A percentile compares a stretch with the other conserved stretches of the same genome.
phyloP scores from a whole-genome alignment of 352 stramenopile genomes.

The Elongisporangium undulatum region DNA sequence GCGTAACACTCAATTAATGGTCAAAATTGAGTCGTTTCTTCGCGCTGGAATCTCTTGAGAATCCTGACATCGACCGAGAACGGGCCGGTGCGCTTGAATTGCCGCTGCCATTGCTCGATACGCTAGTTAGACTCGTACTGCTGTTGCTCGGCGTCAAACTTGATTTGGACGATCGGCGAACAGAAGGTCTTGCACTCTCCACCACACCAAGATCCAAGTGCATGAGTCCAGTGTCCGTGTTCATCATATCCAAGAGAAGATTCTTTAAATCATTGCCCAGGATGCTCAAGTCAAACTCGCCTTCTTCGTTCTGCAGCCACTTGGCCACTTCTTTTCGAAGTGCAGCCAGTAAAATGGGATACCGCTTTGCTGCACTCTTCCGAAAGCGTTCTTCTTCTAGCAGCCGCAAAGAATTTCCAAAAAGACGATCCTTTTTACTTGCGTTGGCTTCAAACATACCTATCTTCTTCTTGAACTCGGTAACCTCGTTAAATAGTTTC shows the following conservation, averaged over 20 bases:
- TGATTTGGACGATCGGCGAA: slow-evolving; percentile 26
- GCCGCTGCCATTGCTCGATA: slow-evolving; percentile 6
- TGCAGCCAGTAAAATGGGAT: slow-evolving; percentile 39
- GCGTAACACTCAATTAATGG: slow-evolving; percentile 9
- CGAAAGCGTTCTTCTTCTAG: slow-evolving; percentile 78
- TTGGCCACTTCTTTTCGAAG: slow-evolving; percentile 69
- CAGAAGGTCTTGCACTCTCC: slow-evolving; percentile 23
- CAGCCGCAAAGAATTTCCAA: slow-evolving; percentile 65
- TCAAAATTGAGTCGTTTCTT: slow-evolving; percentile 30
- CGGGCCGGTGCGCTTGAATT: slow-evolving; percentile 18
- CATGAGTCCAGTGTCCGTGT: slow-evolving; percentile 79
- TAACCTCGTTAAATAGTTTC: slow-evolving; percentile 63
- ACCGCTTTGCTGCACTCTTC: slow-evolving; percentile 67
- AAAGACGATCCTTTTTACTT: slow-evolving; percentile 68
- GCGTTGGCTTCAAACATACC: slow-evolving; percentile 63
- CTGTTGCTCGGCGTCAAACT: slow-evolving; percentile 20
- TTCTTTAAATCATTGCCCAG: slow-evolving; percentile 72
- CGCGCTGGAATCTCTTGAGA: slow-evolving; percentile 16
- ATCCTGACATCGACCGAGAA: slow-evolving; percentile 31
- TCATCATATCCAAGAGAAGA: slow-evolving; percentile 76
- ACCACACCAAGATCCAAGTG: slow-evolving; percentile 68
- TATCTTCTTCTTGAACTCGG: slow-evolving; percentile 74
- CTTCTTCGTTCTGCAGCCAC: slow-evolving; percentile 67
- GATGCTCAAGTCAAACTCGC: slow-evolving; percentile 67
- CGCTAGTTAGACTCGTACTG: slow-evolving; percentile 7